Conservation (phyloP, 2,329 filamentous ascomycete genomes). For the Sordariomycetes sp. region DNA sequence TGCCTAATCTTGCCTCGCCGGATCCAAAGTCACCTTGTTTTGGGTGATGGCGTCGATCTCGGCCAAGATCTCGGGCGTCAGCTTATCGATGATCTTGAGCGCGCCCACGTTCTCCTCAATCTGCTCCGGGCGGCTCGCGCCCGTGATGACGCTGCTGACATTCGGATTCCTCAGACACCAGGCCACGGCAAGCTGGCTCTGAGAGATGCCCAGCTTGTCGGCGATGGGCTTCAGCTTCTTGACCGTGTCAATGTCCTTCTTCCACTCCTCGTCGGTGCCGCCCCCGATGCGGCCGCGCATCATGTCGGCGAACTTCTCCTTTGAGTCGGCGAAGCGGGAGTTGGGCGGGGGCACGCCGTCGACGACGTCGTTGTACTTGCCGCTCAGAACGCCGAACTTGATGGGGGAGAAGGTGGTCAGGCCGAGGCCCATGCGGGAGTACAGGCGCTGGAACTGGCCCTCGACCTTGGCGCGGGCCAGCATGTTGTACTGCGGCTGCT, state of each 20-base stretch:
- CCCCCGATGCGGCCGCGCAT: conserved; percentile 32
- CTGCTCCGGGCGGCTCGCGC: conserved; percentile 41
- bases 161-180: conserved; percentile 47
- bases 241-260: conserved; percentile 35
- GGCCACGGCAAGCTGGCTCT: conserved; percentile 40
- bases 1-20: conserved; percentile 6
- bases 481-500: conserved; percentile 62
- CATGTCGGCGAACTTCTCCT: conserved; percentile 46
- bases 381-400: conserved; percentile 47
- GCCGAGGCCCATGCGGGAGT: conserved; percentile 47
- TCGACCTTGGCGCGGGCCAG: conserved; percentile 53
- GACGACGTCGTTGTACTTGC: conserved; percentile 54
- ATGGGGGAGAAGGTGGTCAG: conserved; percentile 56
- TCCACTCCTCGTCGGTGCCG: conserved; percentile 48
- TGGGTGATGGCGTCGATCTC: conserved; percentile 37
- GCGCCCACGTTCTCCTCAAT: conserved; percentile 40
- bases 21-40: conserved; percentile 6
- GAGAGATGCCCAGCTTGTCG: conserved; percentile 44
- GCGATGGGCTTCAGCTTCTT: conserved; percentile 39
- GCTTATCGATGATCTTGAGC: conserved; percentile 32
- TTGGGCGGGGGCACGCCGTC: conserved; percentile 39
- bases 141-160: conserved; percentile 42
- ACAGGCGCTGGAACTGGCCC: conserved; percentile 52
- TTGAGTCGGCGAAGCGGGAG: conserved; percentile 48
- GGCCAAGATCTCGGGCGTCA: conserved; percentile 39